phyloP scores from a whole-genome alignment of 139 green algal genomes.

The Trebouxia sp. region DNA sequence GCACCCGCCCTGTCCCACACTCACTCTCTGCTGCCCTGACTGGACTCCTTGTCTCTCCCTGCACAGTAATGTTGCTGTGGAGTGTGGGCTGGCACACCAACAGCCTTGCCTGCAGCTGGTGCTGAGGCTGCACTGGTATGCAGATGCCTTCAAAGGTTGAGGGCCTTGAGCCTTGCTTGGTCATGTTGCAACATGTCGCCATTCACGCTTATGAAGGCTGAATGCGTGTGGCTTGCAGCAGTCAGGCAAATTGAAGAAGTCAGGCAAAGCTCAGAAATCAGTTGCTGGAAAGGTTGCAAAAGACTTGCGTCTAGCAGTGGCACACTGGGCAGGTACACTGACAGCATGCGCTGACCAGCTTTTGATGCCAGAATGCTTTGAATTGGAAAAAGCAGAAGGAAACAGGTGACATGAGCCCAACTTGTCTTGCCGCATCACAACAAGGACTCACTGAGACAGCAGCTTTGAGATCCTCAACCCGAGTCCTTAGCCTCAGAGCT shows the following conservation, averaged over 20 bases:
- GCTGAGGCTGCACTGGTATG: too few relatives aligned
- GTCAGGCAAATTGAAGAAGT: too few relatives aligned
- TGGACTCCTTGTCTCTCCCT: neutral
- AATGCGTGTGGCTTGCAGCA: too few relatives aligned
- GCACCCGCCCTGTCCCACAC: constrained; percentile 11
- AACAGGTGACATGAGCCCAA: neutral
- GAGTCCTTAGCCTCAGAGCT: constrained; percentile 2
- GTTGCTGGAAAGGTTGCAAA: too few relatives aligned
- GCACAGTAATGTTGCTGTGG: neutral
- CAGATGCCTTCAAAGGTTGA: too few relatives aligned
- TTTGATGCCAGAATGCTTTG: neutral
- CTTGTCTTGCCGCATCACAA: neutral
- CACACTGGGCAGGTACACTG: neutral
- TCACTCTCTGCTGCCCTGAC: neutral
- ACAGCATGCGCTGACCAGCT: neutral
- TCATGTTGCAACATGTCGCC: too few relatives aligned
- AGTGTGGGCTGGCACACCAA: neutral
- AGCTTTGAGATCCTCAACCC: constrained; percentile 12
- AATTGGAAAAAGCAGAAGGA: neutral
- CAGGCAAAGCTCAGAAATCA: too few relatives aligned
- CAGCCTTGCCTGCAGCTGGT: too few relatives aligned
- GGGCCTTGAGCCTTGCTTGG: too few relatives aligned
- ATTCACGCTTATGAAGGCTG: too few relatives aligned
- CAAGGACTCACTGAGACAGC: neutral
- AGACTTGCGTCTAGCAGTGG: too few relatives aligned